phyloP scores from a whole-genome alignment of 768 basidiomycete species.

The Ramaria sp. region DNA sequence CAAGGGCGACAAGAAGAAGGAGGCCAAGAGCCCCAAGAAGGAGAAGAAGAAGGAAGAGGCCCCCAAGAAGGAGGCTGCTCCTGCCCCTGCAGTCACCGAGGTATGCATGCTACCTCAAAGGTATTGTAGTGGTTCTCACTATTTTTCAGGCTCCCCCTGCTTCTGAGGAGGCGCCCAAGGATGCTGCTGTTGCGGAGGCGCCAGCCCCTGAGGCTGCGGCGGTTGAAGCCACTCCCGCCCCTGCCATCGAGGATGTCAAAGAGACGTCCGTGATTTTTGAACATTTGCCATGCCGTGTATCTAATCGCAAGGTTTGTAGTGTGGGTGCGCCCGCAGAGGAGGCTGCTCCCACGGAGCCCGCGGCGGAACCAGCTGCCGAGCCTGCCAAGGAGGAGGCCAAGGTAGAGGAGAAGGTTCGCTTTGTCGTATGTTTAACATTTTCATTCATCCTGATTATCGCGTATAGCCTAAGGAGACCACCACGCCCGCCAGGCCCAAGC shows the following conservation, averaged over 20 bases:
- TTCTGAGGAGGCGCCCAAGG: constrained; percentile 29
- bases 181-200: constrained; percentile 32
- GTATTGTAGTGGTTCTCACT: not conserved
- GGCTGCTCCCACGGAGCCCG: constrained; percentile 29
- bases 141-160: constrained; percentile 21
- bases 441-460: not conserved
- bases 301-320: not conserved
- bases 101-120: constrained; percentile 3
- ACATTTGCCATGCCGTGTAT: not conserved
- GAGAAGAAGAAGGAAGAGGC: constrained; percentile 56
- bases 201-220: constrained; percentile 23
- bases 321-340: constrained; percentile 6
- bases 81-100: constrained; percentile 10
- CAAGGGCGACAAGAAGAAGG: constrained; percentile 40
- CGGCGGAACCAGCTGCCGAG: constrained; percentile 27
- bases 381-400: constrained; percentile 26
- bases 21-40: constrained; percentile 40
- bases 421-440: not conserved
- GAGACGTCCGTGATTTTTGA: constrained; percentile 45
- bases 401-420: constrained; percentile 49
- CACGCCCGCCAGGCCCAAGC: constrained; percentile 18
- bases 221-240: constrained; percentile 16
- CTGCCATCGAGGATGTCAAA: constrained; percentile 45
- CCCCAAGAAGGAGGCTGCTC: constrained; percentile 53
- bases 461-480: constrained; percentile 27